A percentile compares a stretch with the other conserved stretches of the same genome.
These are phyloP conservation scores for Lepraria neglecta DNA, from an alignment of 495 filamentous ascomycete genomes.

Conservation along the genomic window DNA sequence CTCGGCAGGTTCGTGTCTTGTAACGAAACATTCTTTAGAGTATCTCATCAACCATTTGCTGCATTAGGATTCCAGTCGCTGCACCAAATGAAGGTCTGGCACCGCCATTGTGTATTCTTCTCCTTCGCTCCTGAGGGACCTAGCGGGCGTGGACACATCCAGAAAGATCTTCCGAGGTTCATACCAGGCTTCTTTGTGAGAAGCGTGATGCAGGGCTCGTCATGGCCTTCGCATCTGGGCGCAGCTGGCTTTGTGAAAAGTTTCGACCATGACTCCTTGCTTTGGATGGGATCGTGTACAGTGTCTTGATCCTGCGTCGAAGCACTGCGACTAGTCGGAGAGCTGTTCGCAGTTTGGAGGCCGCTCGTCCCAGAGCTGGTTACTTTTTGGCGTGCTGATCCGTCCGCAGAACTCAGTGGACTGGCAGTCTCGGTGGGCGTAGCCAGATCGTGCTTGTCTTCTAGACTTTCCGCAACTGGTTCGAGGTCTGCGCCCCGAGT, in stretches of 20 bases:
- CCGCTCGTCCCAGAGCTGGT: background rate
- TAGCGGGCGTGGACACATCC: conserved; percentile 74
- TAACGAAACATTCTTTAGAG: background rate
- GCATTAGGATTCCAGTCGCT: conserved; percentile 63
- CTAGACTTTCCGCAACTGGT: background rate
- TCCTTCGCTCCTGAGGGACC: conserved; percentile 81
- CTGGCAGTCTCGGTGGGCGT: background rate
- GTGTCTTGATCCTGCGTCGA: conserved; percentile 24
- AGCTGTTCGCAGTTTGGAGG: conserved; percentile 11
- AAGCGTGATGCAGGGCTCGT: conserved; percentile 74
- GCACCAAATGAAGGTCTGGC: conserved; percentile 83
- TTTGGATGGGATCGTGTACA: conserved; percentile 61
- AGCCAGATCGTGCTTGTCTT: background rate
- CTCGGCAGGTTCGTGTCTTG: too few relatives aligned
- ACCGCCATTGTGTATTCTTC: conserved; percentile 74
- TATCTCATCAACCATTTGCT: background rate
- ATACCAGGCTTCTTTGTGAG: conserved; percentile 80
- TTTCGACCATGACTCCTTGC: conserved; percentile 80
- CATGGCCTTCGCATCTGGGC: conserved; percentile 75
- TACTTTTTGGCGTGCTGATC: background rate
- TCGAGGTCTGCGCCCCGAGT: background rate
- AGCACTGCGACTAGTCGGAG: background rate
- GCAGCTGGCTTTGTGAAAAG: conserved; percentile 68
- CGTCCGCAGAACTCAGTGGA: background rate
- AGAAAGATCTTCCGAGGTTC: conserved; percentile 80